phyloP scores from a whole-genome alignment of 148 eudicot species.

The Vaccinium corymbosum region DNA sequence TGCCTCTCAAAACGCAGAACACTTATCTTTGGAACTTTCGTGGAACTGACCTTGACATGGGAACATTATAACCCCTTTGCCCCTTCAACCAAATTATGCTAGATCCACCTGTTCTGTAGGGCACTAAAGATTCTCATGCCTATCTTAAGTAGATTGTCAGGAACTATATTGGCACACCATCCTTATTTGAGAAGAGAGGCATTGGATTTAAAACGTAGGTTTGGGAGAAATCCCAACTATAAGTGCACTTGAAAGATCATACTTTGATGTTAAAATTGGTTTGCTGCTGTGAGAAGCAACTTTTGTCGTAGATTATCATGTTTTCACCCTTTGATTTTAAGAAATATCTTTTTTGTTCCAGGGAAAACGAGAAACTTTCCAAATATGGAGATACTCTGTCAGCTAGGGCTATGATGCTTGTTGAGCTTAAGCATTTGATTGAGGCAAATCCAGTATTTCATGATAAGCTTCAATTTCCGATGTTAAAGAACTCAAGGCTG shows the following conservation, averaged over 20 bases:
- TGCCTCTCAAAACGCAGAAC: background rate
- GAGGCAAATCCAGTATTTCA: conserved; percentile 81
- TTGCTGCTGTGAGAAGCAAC: background rate
- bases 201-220: background rate
- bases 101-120: background rate
- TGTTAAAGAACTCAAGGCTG: conserved; percentile 61
- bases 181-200: background rate
- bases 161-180: background rate
- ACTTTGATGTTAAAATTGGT: background rate
- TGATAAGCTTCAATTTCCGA: conserved; percentile 68
- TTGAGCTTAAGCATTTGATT: conserved; percentile 66
- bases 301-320: background rate
- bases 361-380: conserved; percentile 73
- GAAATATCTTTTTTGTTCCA: background rate
- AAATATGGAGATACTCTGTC: conserved; percentile 72
- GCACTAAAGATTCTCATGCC: background rate
- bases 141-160: background rate
- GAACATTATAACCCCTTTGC: background rate
- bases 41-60: background rate
- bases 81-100: background rate
- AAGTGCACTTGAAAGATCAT: background rate
- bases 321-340: background rate
- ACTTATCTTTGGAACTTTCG: background rate
- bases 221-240: background rate
- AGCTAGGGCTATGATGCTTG: conserved; percentile 68